These are phyloP conservation scores for Globisporangium solare DNA, from an alignment of 352 stramenopile species.

Conservation along the genomic window DNA sequence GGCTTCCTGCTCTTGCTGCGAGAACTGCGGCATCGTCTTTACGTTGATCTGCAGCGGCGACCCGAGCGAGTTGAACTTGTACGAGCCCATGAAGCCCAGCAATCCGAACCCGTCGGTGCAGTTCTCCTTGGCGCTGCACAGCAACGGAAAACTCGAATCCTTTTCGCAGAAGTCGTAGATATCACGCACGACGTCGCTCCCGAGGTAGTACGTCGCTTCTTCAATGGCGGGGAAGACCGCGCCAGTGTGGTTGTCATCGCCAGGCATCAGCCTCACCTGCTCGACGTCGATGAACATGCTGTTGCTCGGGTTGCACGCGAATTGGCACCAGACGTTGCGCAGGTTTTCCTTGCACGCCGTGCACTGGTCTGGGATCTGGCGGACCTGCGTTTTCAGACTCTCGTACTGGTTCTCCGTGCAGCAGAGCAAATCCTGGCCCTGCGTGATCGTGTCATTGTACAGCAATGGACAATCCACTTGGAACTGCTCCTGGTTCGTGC, in stretches of 20 bases:
- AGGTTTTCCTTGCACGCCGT: constrained; percentile 70
- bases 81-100: constrained; percentile 52
- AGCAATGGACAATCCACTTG: constrained; percentile 61
- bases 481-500: constrained; percentile 55
- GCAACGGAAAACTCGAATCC: constrained; percentile 40
- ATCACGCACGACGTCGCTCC: constrained; percentile 58
- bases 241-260: constrained; percentile 36
- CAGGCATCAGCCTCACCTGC: constrained; percentile 56
- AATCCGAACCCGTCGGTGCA: constrained; percentile 57
- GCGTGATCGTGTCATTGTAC: constrained; percentile 56
- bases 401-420: constrained; percentile 78
- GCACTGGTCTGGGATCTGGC: constrained; percentile 53
- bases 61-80: constrained; percentile 61
- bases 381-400: constrained; percentile 50
- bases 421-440: constrained; percentile 55
- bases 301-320: constrained; percentile 76
- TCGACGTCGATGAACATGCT: constrained; percentile 69
- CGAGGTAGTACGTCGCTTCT: constrained; percentile 63
- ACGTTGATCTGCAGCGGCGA: constrained; percentile 71
- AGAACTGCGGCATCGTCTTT: constrained; percentile 51
- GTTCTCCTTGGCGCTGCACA: constrained; percentile 43
- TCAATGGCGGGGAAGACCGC: constrained; percentile 66
- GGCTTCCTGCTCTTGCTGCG: constrained; percentile 26
- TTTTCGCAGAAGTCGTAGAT: constrained; percentile 68
- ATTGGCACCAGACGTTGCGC: constrained; percentile 78